Evolutionary conservation across 306 rosid genomes (phyloP), one percentile per base, ranked within the genome.

Genomic region (Biancaea sappan): DNA sequence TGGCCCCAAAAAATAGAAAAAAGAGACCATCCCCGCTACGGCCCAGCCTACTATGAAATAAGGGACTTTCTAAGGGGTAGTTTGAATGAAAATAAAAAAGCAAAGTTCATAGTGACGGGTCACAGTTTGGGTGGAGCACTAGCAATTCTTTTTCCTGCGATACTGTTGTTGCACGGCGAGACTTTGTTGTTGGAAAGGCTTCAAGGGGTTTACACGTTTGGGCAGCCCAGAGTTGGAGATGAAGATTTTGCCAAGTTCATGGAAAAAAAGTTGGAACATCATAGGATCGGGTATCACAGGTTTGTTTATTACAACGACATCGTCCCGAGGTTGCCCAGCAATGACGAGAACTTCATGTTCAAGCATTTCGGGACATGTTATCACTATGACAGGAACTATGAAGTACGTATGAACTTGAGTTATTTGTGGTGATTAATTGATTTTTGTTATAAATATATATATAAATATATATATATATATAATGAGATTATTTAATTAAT

Each of bases 141-240:
- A 0, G 89, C 93, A 13, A 85, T 88, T 19, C 46, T 90, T 1
- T 88, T 81, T 65, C 83, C 86, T 0, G 76, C 88, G 0, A 68
- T 90, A 25, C 22, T 88, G 71, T 68, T 87, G 8, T 71, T 89
- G 51, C 97, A 93, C 48, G 75, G 80, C 7, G 97, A 91, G 66
- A 69, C 63, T 16, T 81, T 80, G 71, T 63, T 93, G 69, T 61
- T 93, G 16, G 83, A 88, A 67, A 87, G 88, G 76, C 54, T 88
- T 22, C 88, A 88, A 53, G 97, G 95, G 40, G 82, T 93, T 41
- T 88, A 88, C 72, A 93, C 97, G 2, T 93, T 87, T 79, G 98
- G 98, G n/a, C 98, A 90, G 67, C 98, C 98, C 4, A 84, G 98
- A 64, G 93, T 93, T 35, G 97, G 98, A 40, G 90, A 93, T 34